These are phyloP conservation scores for Chaetomium sp. DNA, from an alignment of 2,329 filamentous ascomycete genomes.

Conservation along the genomic window DNA sequence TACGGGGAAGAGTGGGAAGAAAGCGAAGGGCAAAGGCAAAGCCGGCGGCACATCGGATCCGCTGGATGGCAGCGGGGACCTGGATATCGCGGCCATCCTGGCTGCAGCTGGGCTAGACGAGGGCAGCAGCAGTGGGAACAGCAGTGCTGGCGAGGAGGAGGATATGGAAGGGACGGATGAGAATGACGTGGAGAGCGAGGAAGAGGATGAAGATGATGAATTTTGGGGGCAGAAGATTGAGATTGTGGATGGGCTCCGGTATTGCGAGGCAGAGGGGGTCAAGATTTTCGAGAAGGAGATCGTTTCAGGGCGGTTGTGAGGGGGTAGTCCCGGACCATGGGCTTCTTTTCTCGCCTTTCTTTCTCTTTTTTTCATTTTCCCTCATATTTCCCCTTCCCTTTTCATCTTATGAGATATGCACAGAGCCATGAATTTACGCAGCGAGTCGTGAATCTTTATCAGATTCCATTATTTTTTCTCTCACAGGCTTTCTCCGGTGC, in stretches of 20 bases:
- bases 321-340: neutral
- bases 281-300: slow-evolving; percentile 55
- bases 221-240: slow-evolving; percentile 29
- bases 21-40: neutral
- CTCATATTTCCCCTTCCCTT: too few relatives aligned
- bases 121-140: slow-evolving; percentile 12
- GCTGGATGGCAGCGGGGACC: neutral
- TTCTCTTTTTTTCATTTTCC: too few relatives aligned
- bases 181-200: slow-evolving; percentile 23
- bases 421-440: too few relatives aligned
- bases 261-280: slow-evolving; percentile 42
- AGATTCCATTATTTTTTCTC: too few relatives aligned
- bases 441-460: too few relatives aligned
- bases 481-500: too few relatives aligned
- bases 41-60: neutral
- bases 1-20: neutral
- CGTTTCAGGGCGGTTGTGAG: slow-evolving; percentile 36
- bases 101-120: neutral
- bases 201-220: slow-evolving; percentile 31
- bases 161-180: slow-evolving; percentile 31
- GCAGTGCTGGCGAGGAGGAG: slow-evolving; percentile 20
- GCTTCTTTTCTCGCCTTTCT: too few relatives aligned
- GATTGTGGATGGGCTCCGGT: slow-evolving; percentile 34
- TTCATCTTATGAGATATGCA: too few relatives aligned
- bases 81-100: slow-evolving; percentile 1